phyloP scores from a whole-genome alignment of 768 basidiomycete genomes.

The Tylopilus rubrobrunneus region DNA sequence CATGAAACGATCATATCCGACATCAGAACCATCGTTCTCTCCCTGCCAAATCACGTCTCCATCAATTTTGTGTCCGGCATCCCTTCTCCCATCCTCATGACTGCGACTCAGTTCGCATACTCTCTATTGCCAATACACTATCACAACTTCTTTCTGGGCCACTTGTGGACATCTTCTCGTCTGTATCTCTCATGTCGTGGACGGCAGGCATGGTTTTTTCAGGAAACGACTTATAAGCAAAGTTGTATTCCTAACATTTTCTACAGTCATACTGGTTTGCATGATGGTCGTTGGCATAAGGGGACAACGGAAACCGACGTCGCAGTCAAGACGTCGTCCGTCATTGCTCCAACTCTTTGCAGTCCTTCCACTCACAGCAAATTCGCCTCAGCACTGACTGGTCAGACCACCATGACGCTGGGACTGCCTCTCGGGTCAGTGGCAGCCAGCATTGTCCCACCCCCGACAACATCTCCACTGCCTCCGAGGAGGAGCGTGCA shows the following conservation, averaged over 20 bases:
- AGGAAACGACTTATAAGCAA: constrained; percentile 59
- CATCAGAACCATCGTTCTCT: constrained; percentile 70
- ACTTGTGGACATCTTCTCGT: constrained; percentile 70
- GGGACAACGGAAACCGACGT: constrained; percentile 31
- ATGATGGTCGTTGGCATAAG: constrained; percentile 43
- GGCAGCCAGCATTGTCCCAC: constrained; percentile 12
- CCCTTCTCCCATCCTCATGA: constrained; percentile 33
- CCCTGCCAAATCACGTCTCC: constrained; percentile 42
- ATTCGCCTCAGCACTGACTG: constrained; percentile 32
- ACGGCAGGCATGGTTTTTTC: constrained; percentile 25
- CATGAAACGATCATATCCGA: constrained; percentile 83
- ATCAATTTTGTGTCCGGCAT: not conserved
- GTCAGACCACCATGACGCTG: constrained; percentile 25
- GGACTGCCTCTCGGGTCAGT: constrained; percentile 12
- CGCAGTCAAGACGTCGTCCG: constrained; percentile 28
- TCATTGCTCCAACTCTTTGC: constrained; percentile 29
- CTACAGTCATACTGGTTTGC: constrained; percentile 44
- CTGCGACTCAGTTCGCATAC: constrained; percentile 61
- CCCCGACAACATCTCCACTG: constrained; percentile 27
- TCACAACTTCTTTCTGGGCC: constrained; percentile 66
- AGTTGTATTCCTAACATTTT: constrained; percentile 52
- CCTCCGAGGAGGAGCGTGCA: constrained; percentile 52
- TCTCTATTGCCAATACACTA: constrained; percentile 69
- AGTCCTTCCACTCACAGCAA: constrained; percentile 29
- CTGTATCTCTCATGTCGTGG: constrained; percentile 42